Percentiles rank a stretch among this genome's conserved stretches.
Evolutionary conservation across 805 yeast genomes (phyloP).

Genomic region (Cyberlindnera veronae): DNA sequence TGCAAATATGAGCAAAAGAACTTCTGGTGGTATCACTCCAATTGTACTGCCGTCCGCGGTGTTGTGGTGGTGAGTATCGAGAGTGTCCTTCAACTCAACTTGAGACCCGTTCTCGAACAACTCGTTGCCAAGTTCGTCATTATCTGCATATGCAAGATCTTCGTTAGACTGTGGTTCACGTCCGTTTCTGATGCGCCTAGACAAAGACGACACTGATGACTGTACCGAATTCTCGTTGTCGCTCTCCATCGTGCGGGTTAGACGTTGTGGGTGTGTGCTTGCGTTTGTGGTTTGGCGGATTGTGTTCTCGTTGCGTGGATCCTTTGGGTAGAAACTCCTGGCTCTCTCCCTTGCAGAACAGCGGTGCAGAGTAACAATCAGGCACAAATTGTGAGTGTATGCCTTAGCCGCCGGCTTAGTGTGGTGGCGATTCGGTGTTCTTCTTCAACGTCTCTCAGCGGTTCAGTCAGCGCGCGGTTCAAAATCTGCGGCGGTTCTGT

Average conservation of each 20-base stretch:
- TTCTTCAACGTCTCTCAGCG: too few species aligned
- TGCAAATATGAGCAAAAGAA: conserved; percentile 62
- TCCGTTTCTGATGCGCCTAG: conserved; percentile 10
- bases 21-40: conserved; percentile 46
- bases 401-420: too few species aligned
- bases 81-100: conserved; percentile 3
- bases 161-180: conserved; percentile 8
- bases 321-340: too few species aligned
- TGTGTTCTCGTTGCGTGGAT: too few species aligned
- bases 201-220: conserved; percentile 22
- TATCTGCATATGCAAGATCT: conserved; percentile 7
- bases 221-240: conserved; percentile 21
- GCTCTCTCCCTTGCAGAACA: too few species aligned
- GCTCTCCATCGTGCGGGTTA: conserved; percentile 19
- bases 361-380: too few species aligned
- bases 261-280: too few species aligned
- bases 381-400: too few species aligned
- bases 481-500: too few species aligned
- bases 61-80: conserved; percentile 2
- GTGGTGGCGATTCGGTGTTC: too few species aligned
- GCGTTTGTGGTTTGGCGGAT: too few species aligned
- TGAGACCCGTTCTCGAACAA: conserved; percentile 10
- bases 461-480: too few species aligned
- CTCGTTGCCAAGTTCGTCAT: conserved; percentile 17
- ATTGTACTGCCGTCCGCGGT: conserved; percentile 15